Conservation (phyloP, 73 alveolate genomes). For the Urostyla sp. region DNA sequence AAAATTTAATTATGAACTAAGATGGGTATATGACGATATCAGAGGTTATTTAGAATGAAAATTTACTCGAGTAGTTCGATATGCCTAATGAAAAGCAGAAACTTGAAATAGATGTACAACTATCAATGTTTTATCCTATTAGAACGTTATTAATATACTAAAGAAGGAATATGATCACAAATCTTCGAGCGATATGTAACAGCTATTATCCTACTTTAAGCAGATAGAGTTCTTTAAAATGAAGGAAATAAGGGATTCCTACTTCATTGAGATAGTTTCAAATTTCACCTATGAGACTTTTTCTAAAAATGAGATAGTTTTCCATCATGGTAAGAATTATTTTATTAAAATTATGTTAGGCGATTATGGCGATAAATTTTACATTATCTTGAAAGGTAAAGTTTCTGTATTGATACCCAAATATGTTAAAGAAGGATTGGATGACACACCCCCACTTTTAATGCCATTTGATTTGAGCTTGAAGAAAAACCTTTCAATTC, state of each 20-base stretch:
- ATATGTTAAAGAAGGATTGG: background rate
- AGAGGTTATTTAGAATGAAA: too few relatives aligned
- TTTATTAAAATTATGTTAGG: background rate
- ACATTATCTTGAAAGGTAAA: background rate
- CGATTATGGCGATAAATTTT: background rate
- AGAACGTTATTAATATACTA: conserved; percentile 23
- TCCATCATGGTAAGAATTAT: conserved; percentile 17
- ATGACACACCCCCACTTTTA: background rate
- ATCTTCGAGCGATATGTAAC: background rate
- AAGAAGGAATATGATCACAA: conserved; percentile 37
- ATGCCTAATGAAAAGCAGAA: too few relatives aligned
- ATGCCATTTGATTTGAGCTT: background rate
- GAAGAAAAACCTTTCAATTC: background rate
- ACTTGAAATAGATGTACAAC: too few relatives aligned
- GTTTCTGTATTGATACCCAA: background rate
- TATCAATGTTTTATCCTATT: too few relatives aligned
- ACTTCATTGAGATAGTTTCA: conserved; percentile 8
- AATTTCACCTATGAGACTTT: conserved; percentile 1
- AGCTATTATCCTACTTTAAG: conserved; percentile 4
- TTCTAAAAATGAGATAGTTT: background rate
- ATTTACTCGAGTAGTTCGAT: too few relatives aligned
- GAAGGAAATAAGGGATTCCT: conserved; percentile 23
- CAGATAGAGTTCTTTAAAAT: conserved; percentile 28
- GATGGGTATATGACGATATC: too few relatives aligned
- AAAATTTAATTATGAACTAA: too few relatives aligned